Evolutionary conservation across 2,329 filamentous ascomycete genomes (phyloP), one percentile per base, ranked within the genome.

Genomic region (Penicillium aurantiogriseum): DNA sequence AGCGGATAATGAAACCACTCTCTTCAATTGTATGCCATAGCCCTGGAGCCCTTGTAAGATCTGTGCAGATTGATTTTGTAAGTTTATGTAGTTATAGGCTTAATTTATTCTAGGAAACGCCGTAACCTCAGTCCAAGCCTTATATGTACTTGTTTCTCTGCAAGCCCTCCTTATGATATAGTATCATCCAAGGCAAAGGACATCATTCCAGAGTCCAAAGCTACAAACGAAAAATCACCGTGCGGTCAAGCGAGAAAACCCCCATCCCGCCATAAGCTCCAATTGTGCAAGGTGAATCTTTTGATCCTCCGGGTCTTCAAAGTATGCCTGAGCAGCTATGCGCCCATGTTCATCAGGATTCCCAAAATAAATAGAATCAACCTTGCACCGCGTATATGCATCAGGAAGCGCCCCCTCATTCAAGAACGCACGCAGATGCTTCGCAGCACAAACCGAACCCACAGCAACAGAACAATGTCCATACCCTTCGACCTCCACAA

Each of bases 401-500:
- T 59, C 36, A 4, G 65, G 66, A 19, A 68, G 17, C 27, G 54
- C 53, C 10, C 66, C 65, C 33, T 65, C 65, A 35, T 62, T 55
- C 33, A 67, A 62, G 48, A 64, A 65, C 23, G 51, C 49, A 13
- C 51, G 52, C 13, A 68, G n/a, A 36, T 65, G 61, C 25, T 61
- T 65, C n/a, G 56, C 57, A 19, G 51, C 53, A 33, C 66, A 68
- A 1, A 64, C 42, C 11, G 66, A 68, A 31, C 57, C 45, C 21
- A 67, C 59, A 35, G 63, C 62, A 25, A 66, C 36, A 52, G 59
- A 66, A 33, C 61, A 68, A 53, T 67, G 65, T 0, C 65, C 65
- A 43, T 65, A 65, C 1, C 57, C 65, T n/a, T 64, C 53, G 21
- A 67, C 60, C 45, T 67, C 65, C 21, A 68, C 54, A 35, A 68